Base-by-base conservation (phyloP, 805 yeast species). In the Kuraishia piskuri region DNA sequence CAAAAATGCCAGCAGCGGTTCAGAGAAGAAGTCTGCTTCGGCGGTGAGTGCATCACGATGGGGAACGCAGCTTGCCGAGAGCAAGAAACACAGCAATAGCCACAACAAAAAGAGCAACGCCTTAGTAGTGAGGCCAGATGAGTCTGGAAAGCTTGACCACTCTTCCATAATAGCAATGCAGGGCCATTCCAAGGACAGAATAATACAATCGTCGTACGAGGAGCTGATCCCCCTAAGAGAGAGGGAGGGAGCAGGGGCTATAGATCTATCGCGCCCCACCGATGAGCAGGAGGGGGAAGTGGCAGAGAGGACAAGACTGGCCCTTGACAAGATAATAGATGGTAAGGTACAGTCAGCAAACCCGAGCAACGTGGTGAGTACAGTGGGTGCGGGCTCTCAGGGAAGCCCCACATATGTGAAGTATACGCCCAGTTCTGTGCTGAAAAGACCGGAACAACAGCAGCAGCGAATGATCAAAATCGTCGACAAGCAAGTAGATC, bases 401-500 rank as follows among this genome's bases (percentile, higher is more conserved):
- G 58, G 61, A 5, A 71, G 72, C 40, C 68, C 83, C 0, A 71
- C 76, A 2, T 79, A 69, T 59, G 68, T 77, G 36, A 68, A 73
- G 47, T 79, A 73, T 61, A 74, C 75, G 1, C 77, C 74, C 6
- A 69, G 70, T 49, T 62, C 69, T 20, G 58, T 71, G 23, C 64
- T 70, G 9, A 68, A 64, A 19, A 58, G 62, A 4, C 52, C 60
- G 4, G 61, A 61, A 14, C 59, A 57, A 6, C 63, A 62, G 47
- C 72, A 72, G 55, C 61, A 61, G 46, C 68, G 88, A 54, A 69
- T 76, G 3, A 77, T 90, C 24, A 83, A 83, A 60, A 81, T 91
- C 47, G 82, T 83, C 14, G 88, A 84, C 53, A 78, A 74, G 48
- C 77, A 82, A 56, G 76, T 78, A 49, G 98, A 92, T 69, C 98